A percentile compares a stretch with the other conserved stretches of the same genome.
Conservation (phyloP, 768 basidiomycete genomes). For the Tylopilus cervinicoccineus region DNA sequence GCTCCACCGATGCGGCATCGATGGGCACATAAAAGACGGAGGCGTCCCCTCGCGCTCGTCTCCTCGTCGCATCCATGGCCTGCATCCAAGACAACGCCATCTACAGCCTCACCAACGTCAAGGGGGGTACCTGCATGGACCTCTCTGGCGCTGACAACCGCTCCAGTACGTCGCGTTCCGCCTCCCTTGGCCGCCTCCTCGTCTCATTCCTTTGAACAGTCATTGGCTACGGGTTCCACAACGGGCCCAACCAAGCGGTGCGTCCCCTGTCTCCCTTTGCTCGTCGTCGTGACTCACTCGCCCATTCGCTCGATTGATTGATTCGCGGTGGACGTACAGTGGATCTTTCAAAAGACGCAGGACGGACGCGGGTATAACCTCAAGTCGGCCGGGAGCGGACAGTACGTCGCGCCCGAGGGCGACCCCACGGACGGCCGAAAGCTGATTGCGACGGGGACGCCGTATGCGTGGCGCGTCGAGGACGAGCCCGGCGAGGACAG, state of each 20-base stretch:
- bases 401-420: conserved; percentile 39
- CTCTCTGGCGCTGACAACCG: conserved; percentile 50
- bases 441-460: conserved; percentile 35
- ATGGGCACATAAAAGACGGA: no score
- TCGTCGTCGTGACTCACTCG: no score
- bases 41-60: no score
- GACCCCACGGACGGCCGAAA: conserved; percentile 33
- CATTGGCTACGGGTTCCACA: conserved; percentile 44
- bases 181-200: no score
- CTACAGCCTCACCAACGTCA: conserved; percentile 49
- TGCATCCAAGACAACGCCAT: conserved; percentile 31
- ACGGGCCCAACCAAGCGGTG: conserved; percentile 49
- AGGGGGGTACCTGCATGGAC: conserved; percentile 50
- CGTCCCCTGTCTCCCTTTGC: not conserved
- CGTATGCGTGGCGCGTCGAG: conserved; percentile 49
- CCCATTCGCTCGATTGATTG: no score
- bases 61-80: conserved; percentile 11
- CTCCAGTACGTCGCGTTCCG: conserved; percentile 35
- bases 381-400: conserved; percentile 37
- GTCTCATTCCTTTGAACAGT: conserved; percentile 29
- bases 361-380: conserved; percentile 35
- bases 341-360: conserved; percentile 35
- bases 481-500: conserved; percentile 36
- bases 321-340: conserved; percentile 30
- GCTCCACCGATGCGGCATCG: no score